These are phyloP conservation scores for Cyclotella baltica DNA, from an alignment of 108 stramenopile genomes.

Conservation along the genomic window DNA sequence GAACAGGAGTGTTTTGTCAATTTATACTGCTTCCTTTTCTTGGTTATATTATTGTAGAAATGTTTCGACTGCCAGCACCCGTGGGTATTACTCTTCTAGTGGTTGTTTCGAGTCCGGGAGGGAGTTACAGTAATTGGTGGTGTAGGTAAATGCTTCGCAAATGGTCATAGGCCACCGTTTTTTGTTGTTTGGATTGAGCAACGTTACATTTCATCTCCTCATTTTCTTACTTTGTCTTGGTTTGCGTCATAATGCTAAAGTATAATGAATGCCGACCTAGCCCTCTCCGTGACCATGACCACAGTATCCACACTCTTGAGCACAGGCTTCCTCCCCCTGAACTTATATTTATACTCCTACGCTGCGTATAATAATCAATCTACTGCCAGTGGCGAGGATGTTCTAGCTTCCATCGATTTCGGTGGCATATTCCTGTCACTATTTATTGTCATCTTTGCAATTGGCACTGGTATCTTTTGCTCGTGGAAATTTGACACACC, in stretches of 20 bases:
- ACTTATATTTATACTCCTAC: constrained; percentile 43
- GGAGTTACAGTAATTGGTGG: constrained; percentile 80
- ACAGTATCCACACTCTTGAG: constrained; percentile 43
- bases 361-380: constrained; percentile 29
- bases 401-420: constrained; percentile 38
- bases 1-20: constrained; percentile 35
- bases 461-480: constrained; percentile 30
- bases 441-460: constrained; percentile 31
- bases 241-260: not conserved
- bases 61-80: constrained; percentile 55
- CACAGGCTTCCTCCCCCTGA: constrained; percentile 51
- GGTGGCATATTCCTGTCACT: constrained; percentile 30
- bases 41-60: constrained; percentile 70
- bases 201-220: not conserved
- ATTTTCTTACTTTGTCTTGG: no score
- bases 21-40: constrained; percentile 83
- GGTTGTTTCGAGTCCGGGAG: constrained; percentile 81
- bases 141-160: constrained; percentile 5
- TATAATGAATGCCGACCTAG: constrained; percentile 52
- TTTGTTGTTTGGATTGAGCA: not conserved
- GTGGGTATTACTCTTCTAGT: constrained; percentile 79
- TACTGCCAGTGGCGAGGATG: constrained; percentile 4
- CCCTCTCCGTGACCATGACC: constrained; percentile 56
- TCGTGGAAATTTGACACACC: constrained; percentile 31
- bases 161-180: not conserved